Base-by-base conservation (phyloP, 2,329 filamentous ascomycete species). In the Plectosphaerella cucumerina region DNA sequence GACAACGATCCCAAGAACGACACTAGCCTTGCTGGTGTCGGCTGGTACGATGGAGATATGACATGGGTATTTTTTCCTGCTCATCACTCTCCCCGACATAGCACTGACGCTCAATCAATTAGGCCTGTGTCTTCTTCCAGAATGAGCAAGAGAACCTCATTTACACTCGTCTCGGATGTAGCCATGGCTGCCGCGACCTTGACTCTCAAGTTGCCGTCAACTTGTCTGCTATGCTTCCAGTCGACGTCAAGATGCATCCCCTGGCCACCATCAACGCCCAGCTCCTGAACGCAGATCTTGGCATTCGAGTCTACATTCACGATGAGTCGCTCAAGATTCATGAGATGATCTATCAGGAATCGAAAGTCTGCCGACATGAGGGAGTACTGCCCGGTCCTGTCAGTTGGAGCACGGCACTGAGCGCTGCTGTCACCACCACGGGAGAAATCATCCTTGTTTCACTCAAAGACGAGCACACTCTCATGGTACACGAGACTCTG, bases 281-380 rank as follows among this genome's bases (percentile, higher is more conserved):
- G 4, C 53, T 69, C n/a, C 61, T 71, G 8, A 65, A 66, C 14
- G 51, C 52, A 1, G 56, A 55, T 6, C 52, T 58, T 2, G 69
- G 69, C 21, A 71, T 71, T 43, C 67, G 69, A 11, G 56, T 72
- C 12, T 71, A 65, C 56, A 72, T 64, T 50, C 68, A 71, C 54
- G 68, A 68, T 52, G 48, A 59, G 22, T 50, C 63, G 23, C 62
- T 58, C 17, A 55, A 53, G 6, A 50, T 71, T 46, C 68, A 66
- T 22, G 54, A 64, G 45, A 52, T 72, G 14, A 55, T 57, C 6
- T 73, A 70, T 50, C 64, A 59, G 2, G 47, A 35, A 4, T 51
- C 53, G 6, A 57, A 54, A 4, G 49, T 52, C 2, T 72, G 70
- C 67, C 23, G 43, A 2, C 64, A 67, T 33, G 50, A 52, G 33